A percentile compares a stretch with the other conserved stretches of the same genome.
Evolutionary conservation across 2,329 filamentous ascomycete species (phyloP).

Genomic region (Pseudopithomyces maydicus): DNA sequence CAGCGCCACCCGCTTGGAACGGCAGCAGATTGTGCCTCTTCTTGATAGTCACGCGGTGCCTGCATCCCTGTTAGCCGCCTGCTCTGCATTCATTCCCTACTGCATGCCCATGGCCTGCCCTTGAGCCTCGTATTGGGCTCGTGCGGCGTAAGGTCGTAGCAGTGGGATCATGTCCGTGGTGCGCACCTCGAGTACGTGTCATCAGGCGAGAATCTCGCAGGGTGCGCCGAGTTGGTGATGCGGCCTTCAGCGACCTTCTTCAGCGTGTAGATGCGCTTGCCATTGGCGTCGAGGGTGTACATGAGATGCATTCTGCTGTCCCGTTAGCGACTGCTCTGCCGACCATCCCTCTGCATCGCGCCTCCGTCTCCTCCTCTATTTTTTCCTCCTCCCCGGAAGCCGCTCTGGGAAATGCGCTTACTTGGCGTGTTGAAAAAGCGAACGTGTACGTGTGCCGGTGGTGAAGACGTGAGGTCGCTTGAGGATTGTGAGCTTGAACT

Average conservation of each 20-base stretch:
- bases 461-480: no score
- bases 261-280: constrained; percentile 92
- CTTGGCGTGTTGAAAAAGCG: constrained; percentile 8
- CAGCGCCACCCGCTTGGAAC: constrained; percentile 63
- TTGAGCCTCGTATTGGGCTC: not conserved
- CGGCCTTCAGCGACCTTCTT: constrained; percentile 83
- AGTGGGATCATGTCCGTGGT: not conserved
- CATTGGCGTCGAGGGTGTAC: constrained; percentile 83
- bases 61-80: not conserved
- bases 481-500: constrained; percentile 7
- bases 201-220: constrained; percentile 94
- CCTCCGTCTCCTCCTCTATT: not conserved
- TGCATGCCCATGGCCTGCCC: not conserved
- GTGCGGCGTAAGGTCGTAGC: not conserved
- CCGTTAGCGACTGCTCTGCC: not conserved
- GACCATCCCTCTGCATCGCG: not conserved
- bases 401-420: constrained; percentile 4
- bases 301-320: constrained; percentile 67
- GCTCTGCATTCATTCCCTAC: not conserved
- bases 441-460: not conserved
- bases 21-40: constrained; percentile 87
- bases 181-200: constrained; percentile 87
- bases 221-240: constrained; percentile 95
- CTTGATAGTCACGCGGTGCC: constrained; percentile 93
- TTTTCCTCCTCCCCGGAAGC: not conserved